Base-by-base conservation (phyloP, 2,329 filamentous ascomycete genomes). In the Xylariaceae sp. region DNA sequence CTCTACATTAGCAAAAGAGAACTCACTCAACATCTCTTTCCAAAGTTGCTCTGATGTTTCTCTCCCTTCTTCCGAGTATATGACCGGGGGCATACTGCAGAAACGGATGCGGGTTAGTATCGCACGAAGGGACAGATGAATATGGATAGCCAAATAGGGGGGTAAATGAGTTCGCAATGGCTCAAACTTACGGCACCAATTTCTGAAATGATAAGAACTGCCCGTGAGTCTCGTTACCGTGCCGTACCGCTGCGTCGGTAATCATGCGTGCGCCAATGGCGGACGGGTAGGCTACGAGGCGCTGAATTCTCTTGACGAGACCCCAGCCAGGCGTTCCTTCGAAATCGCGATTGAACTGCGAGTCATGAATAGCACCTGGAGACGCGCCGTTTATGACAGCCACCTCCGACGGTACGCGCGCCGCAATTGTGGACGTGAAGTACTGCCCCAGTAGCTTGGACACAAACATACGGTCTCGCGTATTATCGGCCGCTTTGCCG, bases 361-460 rank as follows among this genome's bases (percentile, higher is more conserved):
- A 52, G 22, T 45, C 40, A 22, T 42, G 36, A 6, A 51, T 40
- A 27, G 54, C 40, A n/a, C 57, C 56, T 0, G 54, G 55, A 17
- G 48, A 55, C 10, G 42, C 44, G 7, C 44, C 40, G 25, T 60
- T 58, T 41, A 61, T 47, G 8, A 51, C 22, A 19, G 48, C 57
- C 6, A 55, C 44, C 0, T 50, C 53, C 5, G 46, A 21, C 3
- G 57, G 55, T 1, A 65, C 52, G 23, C 53, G 53, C 17, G 57
- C 58, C 3, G 52, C 49, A 7, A 68, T 50, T 44, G 64, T 59
- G 3, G 54, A 50, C 8, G 67, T 10, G 44, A 64, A 67, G 20
- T 64, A 53, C 34, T 64, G 58, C 22, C 55, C 59, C 2, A 67
- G 53, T 1, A 62, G 55, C 50, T 67, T 67, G 5, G 59, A 59